Conservation (phyloP, 108 stramenopile genomes). For the Nitzschia sp. region DNA sequence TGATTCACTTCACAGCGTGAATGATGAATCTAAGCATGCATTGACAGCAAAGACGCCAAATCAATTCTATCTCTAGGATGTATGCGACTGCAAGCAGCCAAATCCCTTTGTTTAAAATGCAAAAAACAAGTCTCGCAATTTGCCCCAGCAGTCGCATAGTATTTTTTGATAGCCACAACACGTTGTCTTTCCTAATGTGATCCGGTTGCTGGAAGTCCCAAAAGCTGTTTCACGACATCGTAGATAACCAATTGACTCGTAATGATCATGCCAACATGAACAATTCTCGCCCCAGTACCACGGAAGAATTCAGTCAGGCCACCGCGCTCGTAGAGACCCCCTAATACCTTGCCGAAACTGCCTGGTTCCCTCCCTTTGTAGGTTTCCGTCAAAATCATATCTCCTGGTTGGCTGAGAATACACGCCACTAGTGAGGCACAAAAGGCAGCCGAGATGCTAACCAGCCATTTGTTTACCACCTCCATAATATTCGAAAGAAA, state of each 20-base stretch:
- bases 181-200: slow-evolving; percentile 23
- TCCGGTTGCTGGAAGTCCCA: slow-evolving; percentile 90
- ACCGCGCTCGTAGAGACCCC: slow-evolving; percentile 22
- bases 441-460: slow-evolving; percentile 77
- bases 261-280: slow-evolving; percentile 94
- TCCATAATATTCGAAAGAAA: slow-evolving; percentile 10
- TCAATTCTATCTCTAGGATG: no score
- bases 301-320: slow-evolving; percentile 66
- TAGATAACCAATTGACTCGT: slow-evolving; percentile 94
- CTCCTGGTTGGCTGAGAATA: slow-evolving; percentile 92
- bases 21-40: no score
- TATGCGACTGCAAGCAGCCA: no score
- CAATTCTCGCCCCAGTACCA: slow-evolving; percentile 79
- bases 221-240: slow-evolving; percentile 89
- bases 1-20: no score
- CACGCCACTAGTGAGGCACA: slow-evolving; percentile 89
- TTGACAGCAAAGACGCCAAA: no score
- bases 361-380: slow-evolving; percentile 32
- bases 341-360: slow-evolving; percentile 39
- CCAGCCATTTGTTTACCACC: slow-evolving; percentile 55
- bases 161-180: no score
- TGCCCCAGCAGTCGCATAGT: no score
- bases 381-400: slow-evolving; percentile 93
- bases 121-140: no score
- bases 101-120: no score